Evolutionary conservation across 805 yeast genomes (phyloP), one percentile per base, ranked within the genome.

Genomic region (Metschnikowia continentalis): DNA sequence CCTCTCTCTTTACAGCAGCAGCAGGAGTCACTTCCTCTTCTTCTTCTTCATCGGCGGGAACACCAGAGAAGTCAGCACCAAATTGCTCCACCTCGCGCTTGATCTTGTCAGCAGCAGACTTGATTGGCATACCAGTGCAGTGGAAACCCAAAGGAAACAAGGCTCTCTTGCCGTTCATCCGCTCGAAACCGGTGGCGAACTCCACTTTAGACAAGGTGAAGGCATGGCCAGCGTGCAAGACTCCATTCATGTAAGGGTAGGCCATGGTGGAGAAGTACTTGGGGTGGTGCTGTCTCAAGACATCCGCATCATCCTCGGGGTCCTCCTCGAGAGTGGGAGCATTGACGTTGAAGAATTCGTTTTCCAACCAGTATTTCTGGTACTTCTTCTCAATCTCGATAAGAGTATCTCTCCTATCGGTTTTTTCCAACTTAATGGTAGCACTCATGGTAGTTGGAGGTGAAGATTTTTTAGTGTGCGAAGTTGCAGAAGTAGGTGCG

Each of bases 41-140:
- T 44, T 77, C 86, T 3, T 75, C 86, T 39, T 80, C 30, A 26
- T 26, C 86, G 32, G 76, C 75, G 53, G 90, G 90, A 33, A 73
- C 85, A 15, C 83, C 82, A 3, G 80, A 71, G 62, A 88, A 94
- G 63, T 89, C 90, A 15, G 71, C 76, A 48, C 99, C 99, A 66
- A 94, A 94, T 68, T 81, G 69, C 73, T 94, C 97, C 52, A 91
- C 77, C 76, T 94, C 99, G 69, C 99, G 84, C 65, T 82, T 82
- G 65, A 94, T 79, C 73, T 94, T 92, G 73, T 92, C 99, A 46
- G 99, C 98, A 63, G 96, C 81, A 30, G 98, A 92, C 67, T 83
- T 79, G 68, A 94, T 94, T 49, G 99, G 98, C 97, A 94, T 87
- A 78, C 99, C 99, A 35, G 99, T 94, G 80, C 99, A 94, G 73